Percentiles rank a stretch among this genome's conserved stretches.
phyloP scores from a whole-genome alignment of 306 rosid species.

The Corylus heterophylla region DNA sequence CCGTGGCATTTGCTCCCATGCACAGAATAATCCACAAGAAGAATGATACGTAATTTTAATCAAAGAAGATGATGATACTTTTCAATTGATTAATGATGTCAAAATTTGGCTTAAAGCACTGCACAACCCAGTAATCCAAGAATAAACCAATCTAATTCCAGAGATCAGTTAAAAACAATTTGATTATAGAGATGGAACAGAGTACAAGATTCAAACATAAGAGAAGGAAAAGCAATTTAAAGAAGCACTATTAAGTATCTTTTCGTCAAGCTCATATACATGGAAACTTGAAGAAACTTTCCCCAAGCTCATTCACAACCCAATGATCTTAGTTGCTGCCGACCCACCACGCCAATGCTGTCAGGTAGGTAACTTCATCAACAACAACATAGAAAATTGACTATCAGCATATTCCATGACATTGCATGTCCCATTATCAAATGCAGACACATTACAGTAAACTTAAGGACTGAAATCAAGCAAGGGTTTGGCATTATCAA shows the following conservation, averaged over 20 bases:
- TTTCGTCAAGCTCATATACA: neutral
- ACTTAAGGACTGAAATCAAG: neutral
- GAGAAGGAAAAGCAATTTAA: neutral
- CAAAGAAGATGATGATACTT: neutral
- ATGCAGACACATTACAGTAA: neutral
- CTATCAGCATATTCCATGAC: neutral
- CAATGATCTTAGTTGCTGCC: slow-evolving; percentile 56
- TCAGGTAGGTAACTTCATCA: slow-evolving; percentile 56
- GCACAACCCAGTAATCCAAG: neutral
- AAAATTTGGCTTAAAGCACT: neutral
- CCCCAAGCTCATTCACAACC: slow-evolving; percentile 46
- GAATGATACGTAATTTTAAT: neutral
- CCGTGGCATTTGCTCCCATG: neutral
- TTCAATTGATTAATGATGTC: neutral
- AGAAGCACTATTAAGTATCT: neutral
- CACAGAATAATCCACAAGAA: neutral
- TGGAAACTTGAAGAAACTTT: neutral
- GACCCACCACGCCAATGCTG: slow-evolving; percentile 51
- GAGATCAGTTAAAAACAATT: neutral
- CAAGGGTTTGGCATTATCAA: neutral
- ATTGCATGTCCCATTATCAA: neutral
- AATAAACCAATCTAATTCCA: neutral
- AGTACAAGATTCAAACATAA: neutral
- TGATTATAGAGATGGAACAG: neutral
- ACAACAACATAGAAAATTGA: neutral